phyloP scores from a whole-genome alignment of 768 basidiomycete species.

The Suillus fuscotomentosus region DNA sequence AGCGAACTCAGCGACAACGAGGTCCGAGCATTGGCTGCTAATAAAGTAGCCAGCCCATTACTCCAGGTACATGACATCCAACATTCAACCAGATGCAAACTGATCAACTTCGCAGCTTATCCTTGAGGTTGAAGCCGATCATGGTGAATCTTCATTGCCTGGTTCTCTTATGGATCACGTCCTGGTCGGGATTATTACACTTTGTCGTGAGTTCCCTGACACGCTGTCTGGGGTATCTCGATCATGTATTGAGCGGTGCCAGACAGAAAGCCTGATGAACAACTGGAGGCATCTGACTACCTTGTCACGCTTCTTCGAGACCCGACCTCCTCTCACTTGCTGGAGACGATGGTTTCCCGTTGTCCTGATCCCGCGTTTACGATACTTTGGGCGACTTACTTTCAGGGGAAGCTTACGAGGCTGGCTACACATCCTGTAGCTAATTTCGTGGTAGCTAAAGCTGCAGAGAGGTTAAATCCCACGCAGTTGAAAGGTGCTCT shows the following conservation, averaged over 20 bases:
- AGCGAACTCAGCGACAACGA: slow-evolving; percentile 64
- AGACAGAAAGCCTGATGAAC: slow-evolving; percentile 39
- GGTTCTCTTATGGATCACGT: slow-evolving; percentile 82
- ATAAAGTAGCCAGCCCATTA: slow-evolving; percentile 74
- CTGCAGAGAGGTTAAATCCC: slow-evolving; percentile 58
- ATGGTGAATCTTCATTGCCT: slow-evolving; percentile 51
- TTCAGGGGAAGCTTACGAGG: slow-evolving; percentile 67
- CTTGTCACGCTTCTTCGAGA: slow-evolving; percentile 81
- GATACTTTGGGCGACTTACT: slow-evolving; percentile 75
- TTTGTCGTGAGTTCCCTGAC: slow-evolving; percentile 48
- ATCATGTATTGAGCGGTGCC: slow-evolving; percentile 3
- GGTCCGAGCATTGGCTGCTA: slow-evolving; percentile 71
- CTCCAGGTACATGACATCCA: slow-evolving; percentile 52
- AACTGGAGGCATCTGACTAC: slow-evolving; percentile 68
- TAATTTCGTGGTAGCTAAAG: slow-evolving; percentile 90
- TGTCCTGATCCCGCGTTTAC: slow-evolving; percentile 62
- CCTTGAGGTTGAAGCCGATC: slow-evolving; percentile 78
- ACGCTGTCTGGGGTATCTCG: not conserved
- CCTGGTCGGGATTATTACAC: slow-evolving; percentile 70
- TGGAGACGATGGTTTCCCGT: slow-evolving; percentile 74
- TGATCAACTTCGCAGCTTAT: slow-evolving; percentile 54
- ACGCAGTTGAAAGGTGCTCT: slow-evolving; percentile 55
- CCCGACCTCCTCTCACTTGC: slow-evolving; percentile 83
- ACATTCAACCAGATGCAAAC: slow-evolving; percentile 10
- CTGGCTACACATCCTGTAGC: slow-evolving; percentile 87